Conservation (phyloP, 1,284 basidiomycete species). For the Fistulina hepatica region DNA sequence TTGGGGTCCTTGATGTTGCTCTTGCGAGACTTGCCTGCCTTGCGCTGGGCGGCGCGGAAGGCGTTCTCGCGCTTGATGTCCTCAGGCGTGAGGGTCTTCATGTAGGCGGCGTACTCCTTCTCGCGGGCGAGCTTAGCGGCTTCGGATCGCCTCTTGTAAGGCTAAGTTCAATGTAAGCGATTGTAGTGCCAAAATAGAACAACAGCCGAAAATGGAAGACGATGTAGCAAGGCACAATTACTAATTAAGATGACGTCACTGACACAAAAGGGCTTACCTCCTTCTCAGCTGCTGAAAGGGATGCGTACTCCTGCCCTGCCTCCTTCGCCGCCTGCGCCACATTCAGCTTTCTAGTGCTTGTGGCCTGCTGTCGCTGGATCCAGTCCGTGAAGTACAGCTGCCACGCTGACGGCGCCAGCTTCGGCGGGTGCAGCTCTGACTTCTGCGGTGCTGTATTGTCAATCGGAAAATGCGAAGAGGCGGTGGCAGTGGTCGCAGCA, state of each 20-base stretch:
- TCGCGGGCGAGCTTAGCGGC: constrained; percentile 78
- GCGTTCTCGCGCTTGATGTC: constrained; percentile 92
- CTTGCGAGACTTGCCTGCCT: constrained; percentile 87
- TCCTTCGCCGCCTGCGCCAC: constrained; percentile 95
- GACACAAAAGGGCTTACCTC: constrained; percentile 61
- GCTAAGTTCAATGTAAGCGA: constrained; percentile 33
- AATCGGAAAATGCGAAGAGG: too few relatives aligned
- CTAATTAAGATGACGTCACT: constrained; percentile 13
- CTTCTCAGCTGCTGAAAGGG: constrained; percentile 69
- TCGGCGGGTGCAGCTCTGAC: constrained; percentile 75
- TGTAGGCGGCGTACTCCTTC: constrained; percentile 75
- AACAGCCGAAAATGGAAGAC: constrained; percentile 24
- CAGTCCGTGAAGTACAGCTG: constrained; percentile 96
- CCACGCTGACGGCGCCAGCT: constrained; percentile 92
- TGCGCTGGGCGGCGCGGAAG: constrained; percentile 85
- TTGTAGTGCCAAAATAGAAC: constrained; percentile 21
- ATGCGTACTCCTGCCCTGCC: constrained; percentile 84
- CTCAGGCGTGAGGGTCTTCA: constrained; percentile 84
- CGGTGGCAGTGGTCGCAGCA: constrained; percentile 14
- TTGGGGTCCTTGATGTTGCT: constrained; percentile 81
- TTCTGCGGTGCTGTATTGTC: constrained; percentile 40
- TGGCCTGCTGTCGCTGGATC: constrained; percentile 82
- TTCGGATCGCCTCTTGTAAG: constrained; percentile 74
- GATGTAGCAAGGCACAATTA: too few relatives aligned
- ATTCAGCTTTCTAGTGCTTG: constrained; percentile 75